Conservation (phyloP, 1,284 basidiomycete species). For the Ceratobasidium sp. region DNA sequence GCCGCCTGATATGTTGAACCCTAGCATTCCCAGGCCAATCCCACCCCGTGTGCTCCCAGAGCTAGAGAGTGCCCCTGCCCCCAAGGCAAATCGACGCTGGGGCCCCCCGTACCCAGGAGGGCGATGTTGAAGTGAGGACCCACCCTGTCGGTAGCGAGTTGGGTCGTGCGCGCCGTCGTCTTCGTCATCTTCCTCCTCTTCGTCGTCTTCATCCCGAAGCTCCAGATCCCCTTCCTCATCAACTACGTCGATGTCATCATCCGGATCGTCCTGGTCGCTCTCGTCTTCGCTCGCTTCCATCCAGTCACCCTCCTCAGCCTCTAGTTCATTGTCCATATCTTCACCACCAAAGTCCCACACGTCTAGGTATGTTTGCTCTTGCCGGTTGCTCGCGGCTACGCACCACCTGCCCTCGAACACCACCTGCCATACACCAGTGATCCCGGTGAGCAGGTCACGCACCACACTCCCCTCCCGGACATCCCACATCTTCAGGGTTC, state of each 20-base stretch:
- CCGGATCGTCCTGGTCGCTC: slow-evolving; percentile 56
- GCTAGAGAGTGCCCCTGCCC: neutral
- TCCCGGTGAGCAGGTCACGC: slow-evolving; percentile 86
- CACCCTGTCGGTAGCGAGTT: slow-evolving; percentile 36
- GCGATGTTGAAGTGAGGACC: slow-evolving; percentile 36
- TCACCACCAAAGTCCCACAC: slow-evolving; percentile 87
- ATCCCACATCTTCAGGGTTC: slow-evolving; percentile 98
- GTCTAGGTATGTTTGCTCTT: slow-evolving; percentile 80
- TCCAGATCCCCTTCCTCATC: slow-evolving; percentile 64
- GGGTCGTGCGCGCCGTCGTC: slow-evolving; percentile 34
- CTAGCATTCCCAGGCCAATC: slow-evolving; percentile 36
- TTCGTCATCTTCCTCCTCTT: slow-evolving; percentile 70
- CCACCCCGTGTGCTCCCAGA: slow-evolving; percentile 24
- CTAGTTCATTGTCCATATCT: slow-evolving; percentile 55
- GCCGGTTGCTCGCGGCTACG: slow-evolving; percentile 89
- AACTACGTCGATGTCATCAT: slow-evolving; percentile 61
- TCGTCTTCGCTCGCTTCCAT: slow-evolving; percentile 64
- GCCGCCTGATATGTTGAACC: slow-evolving; percentile 29
- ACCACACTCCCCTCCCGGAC: slow-evolving; percentile 84
- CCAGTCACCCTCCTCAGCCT: slow-evolving; percentile 62
- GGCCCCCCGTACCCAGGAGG: slow-evolving; percentile 29
- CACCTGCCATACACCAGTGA: slow-evolving; percentile 95
- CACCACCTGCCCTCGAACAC: slow-evolving; percentile 92
- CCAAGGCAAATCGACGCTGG: slow-evolving; percentile 37
- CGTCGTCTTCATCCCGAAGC: slow-evolving; percentile 63